Evolutionary conservation across 2,329 filamentous ascomycete genomes (phyloP), one percentile per base, ranked within the genome.

Genomic region (Geoglossum cookeanum): DNA sequence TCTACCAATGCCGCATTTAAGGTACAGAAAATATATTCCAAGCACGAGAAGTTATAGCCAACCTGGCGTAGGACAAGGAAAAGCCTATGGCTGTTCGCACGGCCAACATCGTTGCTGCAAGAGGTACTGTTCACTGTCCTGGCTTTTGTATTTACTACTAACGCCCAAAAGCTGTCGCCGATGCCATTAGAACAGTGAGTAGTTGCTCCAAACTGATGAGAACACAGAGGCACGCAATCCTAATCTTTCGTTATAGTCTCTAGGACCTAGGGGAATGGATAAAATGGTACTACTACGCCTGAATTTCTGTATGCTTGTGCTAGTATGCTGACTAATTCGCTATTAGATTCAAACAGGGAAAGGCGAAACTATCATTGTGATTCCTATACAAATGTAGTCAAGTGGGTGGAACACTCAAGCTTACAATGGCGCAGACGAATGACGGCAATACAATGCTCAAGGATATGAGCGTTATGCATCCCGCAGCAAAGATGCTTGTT

Each of bases 371-470:
- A 92, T 97, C 71, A 98, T 98, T 74, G 74, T 76, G 69, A 65
- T 72, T 64, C 62, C 58, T 57, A 56, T 48, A 53, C 35, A 56
- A 55, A 45, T 30, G 9, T 7, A 22, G 42, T 17, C 17, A 9
- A 22, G 13, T 9, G 6, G n/a, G 22, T 9, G 22, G 15, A 45
- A 13, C 42, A 22, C 4, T 17, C n/a, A 37, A 8, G 33, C 69
- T 69, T 63, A 72, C 61, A 60, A 30, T 60, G 60, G 60, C 61
- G 60, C 62, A 75, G 73, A 98, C 92, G 68, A 98, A 98, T 77
- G 92, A 98, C 73, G 92, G 92, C 70, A 94, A 94, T 75, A 98
- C 92, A 58, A 98, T 98, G 91, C 75, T 98, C 68, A 94, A 87
- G 75, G 91, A 91, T 76, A 97, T 98, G 92, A 86, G 87, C 63